A percentile compares a stretch with the other conserved stretches of the same genome.
These are phyloP conservation scores for Boletus barrowsii DNA, from an alignment of 768 basidiomycete species.

Conservation along the genomic window DNA sequence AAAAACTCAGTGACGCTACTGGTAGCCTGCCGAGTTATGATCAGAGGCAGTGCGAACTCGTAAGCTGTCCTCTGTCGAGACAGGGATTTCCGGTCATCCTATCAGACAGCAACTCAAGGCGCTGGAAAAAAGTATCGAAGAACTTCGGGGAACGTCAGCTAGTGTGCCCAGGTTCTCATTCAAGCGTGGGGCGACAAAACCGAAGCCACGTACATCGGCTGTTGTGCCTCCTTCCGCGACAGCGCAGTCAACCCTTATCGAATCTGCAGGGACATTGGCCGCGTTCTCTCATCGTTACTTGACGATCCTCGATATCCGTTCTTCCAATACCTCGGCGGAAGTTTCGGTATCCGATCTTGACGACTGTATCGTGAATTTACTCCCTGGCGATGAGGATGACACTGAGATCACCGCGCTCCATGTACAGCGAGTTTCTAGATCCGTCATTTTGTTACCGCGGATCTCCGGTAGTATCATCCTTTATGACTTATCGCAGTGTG, in stretches of 20 bases:
- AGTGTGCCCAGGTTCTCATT: slow-evolving; percentile 68
- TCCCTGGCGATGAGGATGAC: slow-evolving; percentile 25
- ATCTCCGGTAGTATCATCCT: slow-evolving; percentile 73
- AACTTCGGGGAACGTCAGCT: slow-evolving; percentile 41
- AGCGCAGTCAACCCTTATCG: slow-evolving; percentile 8
- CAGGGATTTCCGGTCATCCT: slow-evolving; percentile 9
- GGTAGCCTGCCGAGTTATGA: slow-evolving; percentile 68
- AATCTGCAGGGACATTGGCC: slow-evolving; percentile 41
- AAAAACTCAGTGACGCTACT: slow-evolving; percentile 60
- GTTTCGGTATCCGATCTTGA: slow-evolving; percentile 66
- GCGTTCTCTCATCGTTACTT: slow-evolving; percentile 47
- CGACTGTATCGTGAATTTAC: slow-evolving; percentile 69
- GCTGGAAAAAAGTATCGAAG: slow-evolving; percentile 55
- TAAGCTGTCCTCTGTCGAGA: slow-evolving; percentile 34
- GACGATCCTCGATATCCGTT: slow-evolving; percentile 29
- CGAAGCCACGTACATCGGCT: slow-evolving; percentile 5
- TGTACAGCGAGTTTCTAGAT: slow-evolving; percentile 54
- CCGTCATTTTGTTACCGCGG: slow-evolving; percentile 61
- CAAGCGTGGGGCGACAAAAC: slow-evolving; percentile 45
- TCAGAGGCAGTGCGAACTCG: slow-evolving; percentile 67
- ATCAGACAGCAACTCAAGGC: slow-evolving; percentile 58
- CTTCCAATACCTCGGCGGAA: slow-evolving; percentile 41
- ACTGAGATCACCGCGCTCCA: slow-evolving; percentile 18
- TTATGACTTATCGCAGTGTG: slow-evolving; percentile 57
- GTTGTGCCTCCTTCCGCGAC: not conserved